Evolutionary conservation across 495 filamentous ascomycete species (phyloP), one percentile per base, ranked within the genome.

Genomic region (Penicillium malachiteum): DNA sequence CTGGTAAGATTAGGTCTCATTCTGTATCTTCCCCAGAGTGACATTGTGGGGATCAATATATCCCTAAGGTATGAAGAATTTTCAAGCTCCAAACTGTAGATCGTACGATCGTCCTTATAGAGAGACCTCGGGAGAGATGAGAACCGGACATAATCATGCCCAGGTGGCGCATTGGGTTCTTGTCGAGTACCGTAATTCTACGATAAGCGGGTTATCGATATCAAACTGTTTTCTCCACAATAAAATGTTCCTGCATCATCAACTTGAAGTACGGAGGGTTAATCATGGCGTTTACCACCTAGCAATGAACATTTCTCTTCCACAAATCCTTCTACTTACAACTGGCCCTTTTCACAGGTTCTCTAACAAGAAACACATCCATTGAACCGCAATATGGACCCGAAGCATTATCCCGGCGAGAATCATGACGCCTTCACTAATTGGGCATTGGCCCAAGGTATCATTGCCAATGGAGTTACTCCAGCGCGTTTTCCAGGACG

Each of bases 381-480:
- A 26, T 26, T 26, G 21, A 26, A 26, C 21, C 21, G 21, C 21
- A n/a, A n/a, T 26, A 26, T 26, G 21, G 21, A 26, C 40, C 60
- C 68, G 54, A 47, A 65, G 14, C 73, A 68, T 63, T 69, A 66
- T 57, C 74, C 75, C n/a, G 75, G 74, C n/a, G 60, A 73, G 40
- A 44, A 72, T 31, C 76, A 80, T 59, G 73, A 79, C 40, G 71
- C 74, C 2, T 84, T 90, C 47, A 72, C 82, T 6, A 50, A 73
- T 58, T 91, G 88, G 88, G 83, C 86, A n/a, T 68, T 69, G 5
- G 68, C 71, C 4, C 73, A 80, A 38, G 84, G 84, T 9, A 73
- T 91, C 41, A 67, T 74, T 3, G 73, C 85, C 39, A 77, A 83
- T 51, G 84, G 84, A 11, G 81, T 92, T 49, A 70, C 66, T 14